Percentiles rank a stretch among this genome's conserved stretches.
Evolutionary conservation across 768 basidiomycete genomes (phyloP).

Genomic region (Rhizopogon salebrosus): DNA sequence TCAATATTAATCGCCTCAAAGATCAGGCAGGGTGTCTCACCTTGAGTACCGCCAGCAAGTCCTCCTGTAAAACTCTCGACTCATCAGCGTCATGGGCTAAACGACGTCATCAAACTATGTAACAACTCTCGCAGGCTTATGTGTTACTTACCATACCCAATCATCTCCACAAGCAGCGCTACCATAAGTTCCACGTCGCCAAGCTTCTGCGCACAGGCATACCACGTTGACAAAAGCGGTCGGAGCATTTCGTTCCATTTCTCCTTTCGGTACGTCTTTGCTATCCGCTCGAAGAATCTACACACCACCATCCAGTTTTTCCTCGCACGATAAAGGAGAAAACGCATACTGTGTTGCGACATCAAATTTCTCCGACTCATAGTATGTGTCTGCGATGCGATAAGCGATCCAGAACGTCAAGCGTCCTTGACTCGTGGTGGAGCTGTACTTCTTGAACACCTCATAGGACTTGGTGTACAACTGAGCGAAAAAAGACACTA

Average conservation of each 20-base stretch:
- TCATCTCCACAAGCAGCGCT: slow-evolving; percentile 75
- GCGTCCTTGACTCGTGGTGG: slow-evolving; percentile 58
- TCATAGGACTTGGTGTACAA: slow-evolving; percentile 95
- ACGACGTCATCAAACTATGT: slow-evolving; percentile 9
- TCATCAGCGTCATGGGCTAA: slow-evolving; percentile 41
- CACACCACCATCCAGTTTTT: not conserved
- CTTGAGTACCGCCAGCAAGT: slow-evolving; percentile 67
- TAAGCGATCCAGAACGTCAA: slow-evolving; percentile 88
- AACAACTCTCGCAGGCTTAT: not conserved
- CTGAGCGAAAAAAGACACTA: slow-evolving; percentile 33
- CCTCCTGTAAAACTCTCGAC: slow-evolving; percentile 52
- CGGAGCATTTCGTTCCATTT: slow-evolving; percentile 72
- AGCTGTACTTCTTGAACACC: slow-evolving; percentile 75
- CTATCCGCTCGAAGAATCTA: slow-evolving; percentile 92
- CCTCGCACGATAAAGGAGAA: not conserved
- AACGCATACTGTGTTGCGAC: slow-evolving; percentile 73
- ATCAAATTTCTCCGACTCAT: slow-evolving; percentile 74
- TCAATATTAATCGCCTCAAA: not conserved
- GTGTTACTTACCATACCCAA: slow-evolving; percentile 58
- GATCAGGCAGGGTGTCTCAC: slow-evolving; percentile 30
- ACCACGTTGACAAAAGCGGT: slow-evolving; percentile 76
- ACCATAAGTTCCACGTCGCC: slow-evolving; percentile 76
- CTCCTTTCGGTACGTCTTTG: slow-evolving; percentile 82
- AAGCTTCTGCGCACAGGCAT: slow-evolving; percentile 73
- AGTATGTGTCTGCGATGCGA: slow-evolving; percentile 85